These are phyloP conservation scores for Dictyostelium intermedium DNA, from an alignment of 78 protist genomes.

Conservation along the genomic window DNA sequence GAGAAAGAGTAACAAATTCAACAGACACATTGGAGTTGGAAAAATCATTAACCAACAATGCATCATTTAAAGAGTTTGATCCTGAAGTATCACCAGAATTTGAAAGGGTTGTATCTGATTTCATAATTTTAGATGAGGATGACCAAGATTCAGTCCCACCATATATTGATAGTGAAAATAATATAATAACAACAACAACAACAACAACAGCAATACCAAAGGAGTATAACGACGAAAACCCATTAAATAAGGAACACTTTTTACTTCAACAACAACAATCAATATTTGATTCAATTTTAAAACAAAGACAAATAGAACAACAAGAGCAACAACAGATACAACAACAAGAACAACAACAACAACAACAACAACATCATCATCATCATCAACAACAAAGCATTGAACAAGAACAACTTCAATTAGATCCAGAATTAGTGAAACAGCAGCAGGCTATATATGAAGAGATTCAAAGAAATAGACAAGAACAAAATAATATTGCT, in stretches of 20 bases:
- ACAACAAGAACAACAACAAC: neutral
- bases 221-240: neutral
- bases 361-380: neutral
- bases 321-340: too few relatives aligned
- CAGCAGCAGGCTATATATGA: neutral
- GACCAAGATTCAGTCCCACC: neutral
- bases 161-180: neutral
- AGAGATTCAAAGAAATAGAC: neutral
- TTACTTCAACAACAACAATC: neutral
- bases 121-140: conserved; percentile 28
- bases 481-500: neutral
- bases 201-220: too few relatives aligned
- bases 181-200: neutral
- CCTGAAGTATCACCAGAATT: conserved; percentile 35
- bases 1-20: neutral
- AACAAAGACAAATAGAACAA: neutral
- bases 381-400: neutral
- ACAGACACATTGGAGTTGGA: neutral
- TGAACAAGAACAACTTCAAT: neutral
- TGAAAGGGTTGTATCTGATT: conserved; percentile 55
- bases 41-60: neutral
- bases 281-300: too few relatives aligned
- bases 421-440: neutral
- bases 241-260: neutral
- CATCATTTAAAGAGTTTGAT: conserved; percentile 13